phyloP scores from a whole-genome alignment of 2,329 filamentous ascomycete genomes.

The Trichoderma arundinaceum region DNA sequence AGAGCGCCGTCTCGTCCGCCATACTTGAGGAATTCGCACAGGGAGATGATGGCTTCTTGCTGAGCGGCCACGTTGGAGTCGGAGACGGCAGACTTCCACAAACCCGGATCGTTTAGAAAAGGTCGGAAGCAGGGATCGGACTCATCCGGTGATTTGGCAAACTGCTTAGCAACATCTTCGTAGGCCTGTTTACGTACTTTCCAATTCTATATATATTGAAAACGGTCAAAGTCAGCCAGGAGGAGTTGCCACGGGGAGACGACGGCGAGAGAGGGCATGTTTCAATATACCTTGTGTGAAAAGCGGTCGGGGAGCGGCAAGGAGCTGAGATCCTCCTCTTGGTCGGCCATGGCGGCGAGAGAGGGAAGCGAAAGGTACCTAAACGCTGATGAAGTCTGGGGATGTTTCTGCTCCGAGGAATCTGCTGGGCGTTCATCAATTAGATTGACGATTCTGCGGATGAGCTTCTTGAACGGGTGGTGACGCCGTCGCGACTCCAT shows the following conservation, averaged over 20 bases:
- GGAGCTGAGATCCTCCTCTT: slow-evolving; percentile 81
- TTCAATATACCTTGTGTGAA: slow-evolving; percentile 71
- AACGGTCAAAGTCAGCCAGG: background rate
- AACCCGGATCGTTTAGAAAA: slow-evolving; percentile 79
- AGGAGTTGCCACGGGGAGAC: background rate
- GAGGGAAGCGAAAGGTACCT: slow-evolving; percentile 31
- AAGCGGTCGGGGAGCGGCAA: slow-evolving; percentile 81
- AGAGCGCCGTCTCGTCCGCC: slow-evolving; percentile 79
- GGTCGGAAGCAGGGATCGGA: slow-evolving; percentile 83
- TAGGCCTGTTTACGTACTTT: slow-evolving; percentile 96
- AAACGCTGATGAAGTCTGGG: slow-evolving; percentile 16
- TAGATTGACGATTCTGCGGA: slow-evolving; percentile 40
- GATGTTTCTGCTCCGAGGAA: slow-evolving; percentile 34
- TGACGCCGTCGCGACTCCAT: slow-evolving; percentile 39
- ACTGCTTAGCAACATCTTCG: slow-evolving; percentile 87
- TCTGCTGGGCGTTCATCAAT: slow-evolving; percentile 32
- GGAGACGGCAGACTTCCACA: slow-evolving; percentile 92
- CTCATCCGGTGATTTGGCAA: slow-evolving; percentile 84
- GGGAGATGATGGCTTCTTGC: slow-evolving; percentile 84
- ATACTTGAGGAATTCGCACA: slow-evolving; percentile 92
- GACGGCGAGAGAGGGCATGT: background rate
- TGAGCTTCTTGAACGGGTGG: slow-evolving; percentile 42
- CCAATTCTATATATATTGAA: slow-evolving; percentile 68
- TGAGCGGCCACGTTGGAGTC: slow-evolving; percentile 98
- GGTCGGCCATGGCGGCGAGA: slow-evolving; percentile 70